Percentiles rank a stretch among this genome's conserved stretches.
phyloP scores from a whole-genome alignment of 2,329 filamentous ascomycete genomes.

The Eutypa lata region DNA sequence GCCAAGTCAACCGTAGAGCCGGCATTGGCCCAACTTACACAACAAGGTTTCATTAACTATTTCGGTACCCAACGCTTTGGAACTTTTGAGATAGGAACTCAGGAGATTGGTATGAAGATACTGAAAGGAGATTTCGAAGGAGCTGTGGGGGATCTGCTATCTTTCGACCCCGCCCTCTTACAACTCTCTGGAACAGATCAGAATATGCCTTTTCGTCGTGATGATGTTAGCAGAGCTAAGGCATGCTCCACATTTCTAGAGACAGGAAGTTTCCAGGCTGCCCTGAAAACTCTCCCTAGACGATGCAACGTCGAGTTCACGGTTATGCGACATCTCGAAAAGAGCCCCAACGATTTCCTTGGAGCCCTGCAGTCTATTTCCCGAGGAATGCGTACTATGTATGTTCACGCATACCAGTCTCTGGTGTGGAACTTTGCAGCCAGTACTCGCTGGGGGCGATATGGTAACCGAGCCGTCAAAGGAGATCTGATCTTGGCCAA shows the following conservation, averaged over 20 bases:
- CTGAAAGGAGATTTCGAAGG: conserved; percentile 77
- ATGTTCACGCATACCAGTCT: conserved; percentile 94
- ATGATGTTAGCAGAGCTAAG: conserved; percentile 75
- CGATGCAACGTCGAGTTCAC: conserved; percentile 78
- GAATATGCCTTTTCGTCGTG: conserved; percentile 55
- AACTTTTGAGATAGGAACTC: conserved; percentile 80
- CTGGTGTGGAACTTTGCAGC: conserved; percentile 88
- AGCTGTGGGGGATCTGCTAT: conserved; percentile 73
- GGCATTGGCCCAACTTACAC: conserved; percentile 64
- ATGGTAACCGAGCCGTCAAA: conserved; percentile 70
- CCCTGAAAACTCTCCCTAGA: conserved; percentile 67
- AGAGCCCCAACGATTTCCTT: conserved; percentile 63
- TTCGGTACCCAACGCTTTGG: conserved; percentile 97
- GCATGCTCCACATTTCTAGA: conserved; percentile 73
- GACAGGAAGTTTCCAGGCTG: conserved; percentile 55
- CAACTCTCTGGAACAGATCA: conserved; percentile 47
- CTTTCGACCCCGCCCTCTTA: conserved; percentile 63
- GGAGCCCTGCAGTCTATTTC: conserved; percentile 80
- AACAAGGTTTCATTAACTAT: conserved; percentile 92
- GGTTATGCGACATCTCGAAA: conserved; percentile 73
- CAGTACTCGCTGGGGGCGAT: conserved; percentile 74
- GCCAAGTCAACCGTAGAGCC: conserved; percentile 49
- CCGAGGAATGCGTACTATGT: conserved; percentile 84
- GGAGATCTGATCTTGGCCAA: conserved; percentile 76
- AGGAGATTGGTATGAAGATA: conserved; percentile 80